Conservation (phyloP, 306 rosid genomes). For the Biancaea sappan region DNA sequence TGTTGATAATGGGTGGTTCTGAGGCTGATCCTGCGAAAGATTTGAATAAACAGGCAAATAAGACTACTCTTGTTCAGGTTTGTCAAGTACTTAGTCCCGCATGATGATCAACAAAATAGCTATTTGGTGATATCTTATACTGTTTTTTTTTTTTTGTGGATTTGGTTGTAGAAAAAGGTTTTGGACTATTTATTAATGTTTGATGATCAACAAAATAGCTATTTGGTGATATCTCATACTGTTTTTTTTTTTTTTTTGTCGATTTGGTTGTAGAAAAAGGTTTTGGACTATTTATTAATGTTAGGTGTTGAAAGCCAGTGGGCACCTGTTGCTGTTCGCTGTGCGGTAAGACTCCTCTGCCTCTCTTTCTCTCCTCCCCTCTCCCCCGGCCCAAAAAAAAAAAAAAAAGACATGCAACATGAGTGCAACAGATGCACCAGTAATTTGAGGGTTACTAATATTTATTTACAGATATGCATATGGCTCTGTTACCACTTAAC, state of each 20-base stretch:
- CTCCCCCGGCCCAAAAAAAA: too few relatives aligned
- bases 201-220: constrained; percentile 33
- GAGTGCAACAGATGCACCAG: background rate
- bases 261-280: constrained; percentile 62
- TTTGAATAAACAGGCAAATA: constrained; percentile 71
- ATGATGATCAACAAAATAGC: constrained; percentile 31
- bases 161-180: constrained; percentile 63
- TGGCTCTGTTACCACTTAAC: background rate
- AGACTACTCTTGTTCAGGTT: constrained; percentile 85
- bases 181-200: constrained; percentile 87
- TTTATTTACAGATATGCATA: background rate
- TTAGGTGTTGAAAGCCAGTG: constrained; percentile 93
- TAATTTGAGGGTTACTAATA: background rate
- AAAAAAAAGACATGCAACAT: background rate
- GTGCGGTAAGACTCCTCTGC: constrained; percentile 56
- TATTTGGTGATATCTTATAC: constrained; percentile 37
- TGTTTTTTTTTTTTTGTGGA: constrained; percentile 35
- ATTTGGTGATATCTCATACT: constrained; percentile 37
- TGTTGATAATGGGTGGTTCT: constrained; percentile 72
- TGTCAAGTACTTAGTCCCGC: constrained; percentile 21
- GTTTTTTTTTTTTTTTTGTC: constrained; percentile 37
- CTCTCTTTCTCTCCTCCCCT: background rate
- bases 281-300: constrained; percentile 79
- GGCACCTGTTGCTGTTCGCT: constrained; percentile 88
- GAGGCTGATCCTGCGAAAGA: constrained; percentile 83